A percentile compares a stretch with the other conserved stretches of the same genome.
phyloP scores from a whole-genome alignment of 768 basidiomycete species.

The Kwoniella sp. region DNA sequence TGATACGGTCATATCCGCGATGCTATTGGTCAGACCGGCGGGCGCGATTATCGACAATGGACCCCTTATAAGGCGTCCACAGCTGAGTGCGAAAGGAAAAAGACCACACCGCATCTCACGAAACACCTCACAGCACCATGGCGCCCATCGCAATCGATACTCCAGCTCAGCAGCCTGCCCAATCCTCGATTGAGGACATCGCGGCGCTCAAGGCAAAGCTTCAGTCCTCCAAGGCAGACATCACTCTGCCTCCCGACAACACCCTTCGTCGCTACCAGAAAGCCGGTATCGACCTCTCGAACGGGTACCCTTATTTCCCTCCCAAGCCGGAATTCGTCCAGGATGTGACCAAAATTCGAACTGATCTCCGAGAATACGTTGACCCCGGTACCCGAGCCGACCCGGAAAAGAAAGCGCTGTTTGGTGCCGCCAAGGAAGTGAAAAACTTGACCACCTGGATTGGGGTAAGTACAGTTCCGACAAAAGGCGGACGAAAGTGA shows the following conservation, averaged over 20 bases:
- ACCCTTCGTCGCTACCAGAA: constrained; percentile 41
- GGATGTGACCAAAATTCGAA: constrained; percentile 41
- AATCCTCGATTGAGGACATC: constrained; percentile 25
- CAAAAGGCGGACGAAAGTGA: too few species aligned
- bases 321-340: constrained; percentile 45
- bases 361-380: constrained; percentile 49
- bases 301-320: constrained; percentile 47
- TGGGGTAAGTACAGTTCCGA: constrained; percentile 51
- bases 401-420: constrained; percentile 67
- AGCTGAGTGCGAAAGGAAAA: too few species aligned
- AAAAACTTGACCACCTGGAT: constrained; percentile 71
- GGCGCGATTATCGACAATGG: not conserved
- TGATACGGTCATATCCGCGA: not conserved
- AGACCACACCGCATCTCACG: not conserved
- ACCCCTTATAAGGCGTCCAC: not conserved
- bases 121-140: constrained; percentile 16
- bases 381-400: constrained; percentile 74
- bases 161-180: not conserved
- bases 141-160: constrained; percentile 44
- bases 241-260: constrained; percentile 38
- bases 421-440: constrained; percentile 69
- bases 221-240: constrained; percentile 2
- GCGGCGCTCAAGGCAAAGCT: constrained; percentile 22
- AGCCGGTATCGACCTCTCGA: constrained; percentile 44
- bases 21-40: not conserved